A percentile compares a stretch with the other conserved stretches of the same genome.
phyloP scores from a whole-genome alignment of 1,284 basidiomycete genomes.

The Gymnopus androsaceus region DNA sequence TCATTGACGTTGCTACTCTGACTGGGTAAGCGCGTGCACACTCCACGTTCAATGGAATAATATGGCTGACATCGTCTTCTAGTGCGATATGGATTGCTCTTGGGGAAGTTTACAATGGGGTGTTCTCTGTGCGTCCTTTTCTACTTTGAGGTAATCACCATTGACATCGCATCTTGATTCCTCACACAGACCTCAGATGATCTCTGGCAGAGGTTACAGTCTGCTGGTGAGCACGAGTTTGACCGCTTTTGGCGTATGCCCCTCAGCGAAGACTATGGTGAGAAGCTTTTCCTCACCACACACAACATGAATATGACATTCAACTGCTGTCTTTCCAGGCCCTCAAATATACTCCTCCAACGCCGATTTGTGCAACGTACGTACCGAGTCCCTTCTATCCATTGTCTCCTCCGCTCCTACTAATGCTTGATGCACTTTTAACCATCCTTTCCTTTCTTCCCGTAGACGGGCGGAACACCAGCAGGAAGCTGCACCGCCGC shows the following conservation, averaged over 20 bases:
- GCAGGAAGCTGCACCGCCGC: conserved; percentile 84
- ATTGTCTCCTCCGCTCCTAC: no score
- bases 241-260: conserved; percentile 88
- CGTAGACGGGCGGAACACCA: conserved; percentile 69
- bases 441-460: conserved; percentile 9
- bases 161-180: no score
- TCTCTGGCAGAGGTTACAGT: conserved; percentile 74
- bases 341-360: conserved; percentile 10
- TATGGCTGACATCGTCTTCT: conserved; percentile 13
- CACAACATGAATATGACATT: no score
- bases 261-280: conserved; percentile 76
- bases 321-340: neutral
- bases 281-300: no score
- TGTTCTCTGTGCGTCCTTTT: conserved; percentile 65
- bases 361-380: conserved; percentile 1
- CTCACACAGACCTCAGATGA: conserved; percentile 71
- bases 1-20: conserved; percentile 86
- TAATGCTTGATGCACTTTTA: no score
- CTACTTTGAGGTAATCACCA: no score
- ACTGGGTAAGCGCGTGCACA: conserved; percentile 67
- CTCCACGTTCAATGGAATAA: no score
- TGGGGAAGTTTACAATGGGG: conserved; percentile 77
- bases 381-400: no score
- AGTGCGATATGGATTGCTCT: conserved; percentile 71
- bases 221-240: conserved; percentile 72